phyloP scores from a whole-genome alignment of 179 eudicot genomes.

The Amaranthus tricolor region DNA sequence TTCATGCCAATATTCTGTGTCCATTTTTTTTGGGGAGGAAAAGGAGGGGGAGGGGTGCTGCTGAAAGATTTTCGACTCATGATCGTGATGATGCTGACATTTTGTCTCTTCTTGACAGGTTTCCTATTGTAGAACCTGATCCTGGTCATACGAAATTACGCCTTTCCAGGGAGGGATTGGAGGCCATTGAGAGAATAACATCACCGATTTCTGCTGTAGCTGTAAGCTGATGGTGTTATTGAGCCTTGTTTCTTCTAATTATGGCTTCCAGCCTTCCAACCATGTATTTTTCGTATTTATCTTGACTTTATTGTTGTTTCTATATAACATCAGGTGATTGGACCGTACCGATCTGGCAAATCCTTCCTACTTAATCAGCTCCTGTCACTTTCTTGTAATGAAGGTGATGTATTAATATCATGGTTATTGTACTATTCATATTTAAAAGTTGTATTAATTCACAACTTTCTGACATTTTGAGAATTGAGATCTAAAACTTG shows the following conservation, averaged over 20 bases:
- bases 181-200: slow-evolving; percentile 77
- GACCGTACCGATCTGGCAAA: slow-evolving; percentile 96
- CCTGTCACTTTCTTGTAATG: slow-evolving; percentile 89
- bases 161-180: slow-evolving; percentile 83
- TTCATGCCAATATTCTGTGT: not conserved
- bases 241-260: not conserved
- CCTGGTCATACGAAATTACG: slow-evolving; percentile 95
- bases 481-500: not conserved
- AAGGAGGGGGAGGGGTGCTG: not conserved
- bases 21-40: not conserved
- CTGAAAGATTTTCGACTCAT: not conserved
- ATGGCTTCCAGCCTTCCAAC: not conserved
- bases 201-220: slow-evolving; percentile 92
- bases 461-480: not conserved
- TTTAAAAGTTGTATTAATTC: not conserved
- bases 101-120: slow-evolving; percentile 42
- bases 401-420: slow-evolving; percentile 43
- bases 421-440: slow-evolving; percentile 5
- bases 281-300: not conserved
- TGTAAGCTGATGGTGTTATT: slow-evolving; percentile 47
- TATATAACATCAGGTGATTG: slow-evolving; percentile 64
- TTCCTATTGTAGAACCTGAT: slow-evolving; percentile 97
- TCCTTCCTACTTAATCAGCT: slow-evolving; percentile 95
- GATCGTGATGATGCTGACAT: slow-evolving; percentile 3
- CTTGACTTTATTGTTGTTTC: slow-evolving; percentile 18